Percentiles rank a stretch among this genome's conserved stretches.
phyloP scores from a whole-genome alignment of 768 basidiomycete species.

The Trametes coccinea region DNA sequence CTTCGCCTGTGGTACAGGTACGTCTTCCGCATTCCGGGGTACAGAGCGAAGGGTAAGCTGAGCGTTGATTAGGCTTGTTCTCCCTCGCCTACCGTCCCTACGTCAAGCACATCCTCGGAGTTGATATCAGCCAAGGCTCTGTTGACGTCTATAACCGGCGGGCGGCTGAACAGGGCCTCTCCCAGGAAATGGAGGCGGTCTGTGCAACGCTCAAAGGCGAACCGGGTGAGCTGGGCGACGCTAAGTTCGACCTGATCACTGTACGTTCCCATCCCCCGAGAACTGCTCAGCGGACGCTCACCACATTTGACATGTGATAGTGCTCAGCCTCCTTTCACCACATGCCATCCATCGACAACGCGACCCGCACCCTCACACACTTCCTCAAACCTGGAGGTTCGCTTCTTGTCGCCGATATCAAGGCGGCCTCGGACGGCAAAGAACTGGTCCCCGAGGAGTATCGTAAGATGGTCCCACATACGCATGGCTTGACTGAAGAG shows the following conservation, averaged over 20 bases:
- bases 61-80: slow-evolving; percentile 49
- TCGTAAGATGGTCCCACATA: slow-evolving; percentile 56
- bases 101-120: slow-evolving; percentile 64
- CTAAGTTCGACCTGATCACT: slow-evolving; percentile 67
- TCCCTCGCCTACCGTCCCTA: slow-evolving; percentile 62
- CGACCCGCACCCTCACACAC: slow-evolving; percentile 52
- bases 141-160: slow-evolving; percentile 66
- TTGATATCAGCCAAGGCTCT: slow-evolving; percentile 73
- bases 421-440: slow-evolving; percentile 32
- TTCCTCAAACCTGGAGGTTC: slow-evolving; percentile 64
- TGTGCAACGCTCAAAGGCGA: slow-evolving; percentile 51
- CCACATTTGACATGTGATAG: slow-evolving; percentile 36
- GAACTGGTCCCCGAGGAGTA: slow-evolving; percentile 39
- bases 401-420: slow-evolving; percentile 59
- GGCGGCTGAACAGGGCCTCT: slow-evolving; percentile 60
- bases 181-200: slow-evolving; percentile 63
- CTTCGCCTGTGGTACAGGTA: slow-evolving; percentile 75
- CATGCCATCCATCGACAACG: slow-evolving; percentile 47
- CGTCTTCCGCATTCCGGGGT: slow-evolving; percentile 4
- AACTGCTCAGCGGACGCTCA: not conserved
- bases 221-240: slow-evolving; percentile 50
- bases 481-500: slow-evolving; percentile 50
- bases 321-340: slow-evolving; percentile 69
- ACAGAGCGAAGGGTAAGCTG: not conserved
- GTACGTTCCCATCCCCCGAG: slow-evolving; percentile 42